Evolutionary conservation across 352 stramenopile genomes (phyloP).

Genomic region (Elongisporangium undulatum): DNA sequence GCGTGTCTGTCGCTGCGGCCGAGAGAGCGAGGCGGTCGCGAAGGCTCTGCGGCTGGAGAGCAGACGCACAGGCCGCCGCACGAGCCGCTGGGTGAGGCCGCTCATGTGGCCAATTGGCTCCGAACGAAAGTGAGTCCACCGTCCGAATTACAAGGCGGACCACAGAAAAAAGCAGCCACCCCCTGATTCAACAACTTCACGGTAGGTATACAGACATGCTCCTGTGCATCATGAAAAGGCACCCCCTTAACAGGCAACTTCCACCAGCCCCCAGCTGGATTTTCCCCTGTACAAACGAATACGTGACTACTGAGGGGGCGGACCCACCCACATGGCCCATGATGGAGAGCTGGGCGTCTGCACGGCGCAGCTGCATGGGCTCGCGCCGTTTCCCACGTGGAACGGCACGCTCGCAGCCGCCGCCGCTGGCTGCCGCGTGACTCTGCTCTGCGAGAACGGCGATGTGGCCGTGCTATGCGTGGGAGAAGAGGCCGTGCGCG

Average conservation of each 20-base stretch:
- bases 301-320: background rate
- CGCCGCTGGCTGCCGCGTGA: constrained; percentile 6
- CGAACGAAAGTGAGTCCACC: background rate
- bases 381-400: constrained; percentile 52
- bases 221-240: background rate
- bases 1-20: background rate
- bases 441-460: constrained; percentile 44
- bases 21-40: background rate
- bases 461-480: constrained; percentile 37
- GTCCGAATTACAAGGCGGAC: background rate
- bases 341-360: constrained; percentile 31
- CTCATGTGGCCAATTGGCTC: background rate
- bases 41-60: background rate
- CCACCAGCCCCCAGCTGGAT: background rate
- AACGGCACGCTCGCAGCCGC: constrained; percentile 39
- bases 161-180: background rate
- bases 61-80: background rate
- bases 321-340: constrained; percentile 3
- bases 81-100: background rate
- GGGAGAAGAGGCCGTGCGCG: constrained; percentile 9
- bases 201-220: background rate
- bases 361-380: constrained; percentile 28
- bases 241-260: background rate
- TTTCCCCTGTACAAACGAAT: constrained; percentile 8
- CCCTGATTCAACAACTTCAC: background rate